Evolutionary conservation across 495 filamentous ascomycete genomes (phyloP).

Genomic region (Bryoglossum gracile): DNA sequence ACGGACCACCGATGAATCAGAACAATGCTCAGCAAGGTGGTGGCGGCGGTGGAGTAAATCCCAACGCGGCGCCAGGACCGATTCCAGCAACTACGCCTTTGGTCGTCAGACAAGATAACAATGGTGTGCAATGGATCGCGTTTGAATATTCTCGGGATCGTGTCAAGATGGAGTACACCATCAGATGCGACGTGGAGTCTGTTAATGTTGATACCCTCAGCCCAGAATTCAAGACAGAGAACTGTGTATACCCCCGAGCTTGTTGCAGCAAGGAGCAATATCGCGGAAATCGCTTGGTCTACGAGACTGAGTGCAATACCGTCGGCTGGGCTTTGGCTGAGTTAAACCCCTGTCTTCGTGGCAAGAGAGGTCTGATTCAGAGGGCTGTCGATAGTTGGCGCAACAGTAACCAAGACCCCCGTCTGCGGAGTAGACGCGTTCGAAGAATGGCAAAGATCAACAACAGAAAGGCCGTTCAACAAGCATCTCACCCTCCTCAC

Average conservation of each 20-base stretch:
- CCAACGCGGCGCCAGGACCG: conserved; percentile 90
- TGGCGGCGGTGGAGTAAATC: conserved; percentile 54
- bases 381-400: conserved; percentile 97
- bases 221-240: conserved; percentile 90
- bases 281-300: conserved; percentile 85
- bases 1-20: conserved; percentile 48
- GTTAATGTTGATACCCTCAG: conserved; percentile 81
- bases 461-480: conserved; percentile 59
- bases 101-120: conserved; percentile 90
- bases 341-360: conserved; percentile 80
- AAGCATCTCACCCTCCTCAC: conserved; percentile 35
- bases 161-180: conserved; percentile 99
- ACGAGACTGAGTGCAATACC: conserved; percentile 97
- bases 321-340: conserved; percentile 96
- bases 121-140: conserved; percentile 97
- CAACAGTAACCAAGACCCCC: conserved; percentile 95
- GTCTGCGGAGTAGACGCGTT: conserved; percentile 83
- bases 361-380: conserved; percentile 93
- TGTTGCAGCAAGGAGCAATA: conserved; percentile 96
- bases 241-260: conserved; percentile 94
- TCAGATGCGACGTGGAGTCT: conserved; percentile 95
- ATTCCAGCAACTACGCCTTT: conserved; percentile 97
- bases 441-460: conserved; percentile 92
- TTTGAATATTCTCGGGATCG: conserved; percentile 97
- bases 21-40: conserved; percentile 33